A percentile compares a stretch with the other conserved stretches of the same genome.
These are phyloP conservation scores for Coemansia sp. DNA, from an alignment of 192 early-diverging fungal genomes.

Conservation along the genomic window DNA sequence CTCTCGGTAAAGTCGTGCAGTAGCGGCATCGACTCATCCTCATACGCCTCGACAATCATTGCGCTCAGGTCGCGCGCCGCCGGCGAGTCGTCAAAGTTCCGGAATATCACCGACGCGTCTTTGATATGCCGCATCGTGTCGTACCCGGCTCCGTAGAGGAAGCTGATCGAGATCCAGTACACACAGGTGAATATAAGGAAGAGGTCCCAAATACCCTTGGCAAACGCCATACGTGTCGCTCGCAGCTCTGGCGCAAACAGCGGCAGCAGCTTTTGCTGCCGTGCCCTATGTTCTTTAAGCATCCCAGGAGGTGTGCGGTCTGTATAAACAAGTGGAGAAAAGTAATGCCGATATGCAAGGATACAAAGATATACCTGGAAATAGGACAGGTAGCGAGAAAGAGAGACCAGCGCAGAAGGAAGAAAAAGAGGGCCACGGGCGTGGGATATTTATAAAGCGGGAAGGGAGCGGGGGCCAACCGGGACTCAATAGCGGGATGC, in stretches of 20 bases:
- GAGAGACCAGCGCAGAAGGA: too few species aligned
- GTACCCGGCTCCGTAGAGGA: slow-evolving; percentile 42
- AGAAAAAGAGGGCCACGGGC: too few species aligned
- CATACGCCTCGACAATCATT: slow-evolving; percentile 20
- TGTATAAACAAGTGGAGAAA: too few species aligned
- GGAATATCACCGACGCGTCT: slow-evolving; percentile 17
- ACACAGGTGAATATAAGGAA: slow-evolving; percentile 34
- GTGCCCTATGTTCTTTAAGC: slow-evolving; percentile 21
- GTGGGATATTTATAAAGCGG: too few species aligned
- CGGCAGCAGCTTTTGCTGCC: slow-evolving; percentile 35
- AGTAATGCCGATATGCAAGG: too few species aligned
- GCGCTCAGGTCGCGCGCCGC: slow-evolving; percentile 4
- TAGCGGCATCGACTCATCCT: slow-evolving; percentile 1
- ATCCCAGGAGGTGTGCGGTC: too few species aligned
- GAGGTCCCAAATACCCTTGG: slow-evolving; percentile 32
- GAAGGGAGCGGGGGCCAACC: too few species aligned
- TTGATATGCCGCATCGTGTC: slow-evolving; percentile 42
- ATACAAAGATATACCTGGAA: too few species aligned
- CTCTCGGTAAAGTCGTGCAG: slow-evolving; percentile 11
- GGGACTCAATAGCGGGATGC: too few species aligned
- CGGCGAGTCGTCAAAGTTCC: slow-evolving; percentile 30
- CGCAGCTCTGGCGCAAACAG: slow-evolving; percentile 45
- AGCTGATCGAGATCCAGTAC: slow-evolving; percentile 42
- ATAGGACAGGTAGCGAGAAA: too few species aligned
- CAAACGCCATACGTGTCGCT: slow-evolving; percentile 38